A percentile compares a stretch with the other conserved stretches of the same genome.
Conservation (phyloP, 1,284 basidiomycete species). For the Mrakiaceae sp. region DNA sequence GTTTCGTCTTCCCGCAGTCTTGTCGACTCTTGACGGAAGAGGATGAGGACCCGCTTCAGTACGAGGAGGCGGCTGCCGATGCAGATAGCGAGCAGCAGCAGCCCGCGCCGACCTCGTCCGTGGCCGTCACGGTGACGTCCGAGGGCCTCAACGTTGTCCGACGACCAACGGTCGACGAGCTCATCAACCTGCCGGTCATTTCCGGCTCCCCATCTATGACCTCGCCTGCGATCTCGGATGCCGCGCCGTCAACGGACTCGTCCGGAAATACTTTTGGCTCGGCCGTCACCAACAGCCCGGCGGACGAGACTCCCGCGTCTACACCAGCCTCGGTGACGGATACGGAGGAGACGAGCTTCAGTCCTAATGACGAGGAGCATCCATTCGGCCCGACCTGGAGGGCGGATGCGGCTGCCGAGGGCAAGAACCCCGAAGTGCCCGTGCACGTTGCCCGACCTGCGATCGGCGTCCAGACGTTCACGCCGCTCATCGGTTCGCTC, state of each 20-base stretch:
- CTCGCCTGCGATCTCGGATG: not conserved
- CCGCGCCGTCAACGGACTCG: not conserved
- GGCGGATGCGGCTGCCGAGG: no score
- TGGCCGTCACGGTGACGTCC: slow-evolving; percentile 23
- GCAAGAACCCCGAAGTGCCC: not conserved
- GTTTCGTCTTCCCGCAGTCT: slow-evolving; percentile 8
- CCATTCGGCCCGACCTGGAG: slow-evolving; percentile 9
- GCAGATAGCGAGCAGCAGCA: not conserved
- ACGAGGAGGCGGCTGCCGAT: not conserved
- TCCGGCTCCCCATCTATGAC: no score
- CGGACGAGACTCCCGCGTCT: not conserved
- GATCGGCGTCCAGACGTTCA: slow-evolving; percentile 75
- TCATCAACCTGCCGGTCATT: slow-evolving; percentile 15
- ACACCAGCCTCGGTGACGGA: not conserved
- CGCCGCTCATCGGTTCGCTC: slow-evolving; percentile 78
- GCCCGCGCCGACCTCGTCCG: not conserved
- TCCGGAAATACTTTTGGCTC: not conserved
- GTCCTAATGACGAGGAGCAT: not conserved
- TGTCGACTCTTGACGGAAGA: slow-evolving; percentile 21
- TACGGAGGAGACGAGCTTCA: slow-evolving; percentile 1
- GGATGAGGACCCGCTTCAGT: slow-evolving; percentile 10
- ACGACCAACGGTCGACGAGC: slow-evolving; percentile 20
- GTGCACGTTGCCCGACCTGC: slow-evolving; percentile 30
- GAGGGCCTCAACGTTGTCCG: slow-evolving; percentile 26
- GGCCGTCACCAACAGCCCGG: not conserved